Base-by-base conservation (phyloP, 176 grass and related monocot species). In the Musa itinerans region DNA sequence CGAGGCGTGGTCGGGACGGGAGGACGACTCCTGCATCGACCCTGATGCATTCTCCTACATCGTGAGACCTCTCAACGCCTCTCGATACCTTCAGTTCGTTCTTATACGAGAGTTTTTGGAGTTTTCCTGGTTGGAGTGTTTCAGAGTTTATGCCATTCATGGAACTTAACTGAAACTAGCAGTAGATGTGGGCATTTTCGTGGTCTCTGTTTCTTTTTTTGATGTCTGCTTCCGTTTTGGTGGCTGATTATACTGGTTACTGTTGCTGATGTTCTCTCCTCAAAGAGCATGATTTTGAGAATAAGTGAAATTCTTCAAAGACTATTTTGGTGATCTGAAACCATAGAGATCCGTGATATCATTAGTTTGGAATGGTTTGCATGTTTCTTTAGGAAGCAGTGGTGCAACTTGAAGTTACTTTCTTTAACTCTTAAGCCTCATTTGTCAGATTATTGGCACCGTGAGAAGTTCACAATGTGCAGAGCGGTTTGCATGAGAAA, bases 1-100 rank as follows among this genome's bases (percentile, higher is more conserved):
- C 71, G 81, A 86, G 74, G 82, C 79, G 55, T 71, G 48, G 27
- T 76, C 25, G 16, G 75, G 75, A 48, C 51, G 16, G 80, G 85
- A 80, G 69, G 88, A 89, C 43, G 82, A 89, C 79, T 72, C 84
- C 72, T 88, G 79, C 80, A 75, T 92, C 81, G 91, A 99, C 65
- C 95, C 95, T 9, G 91, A 99, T 83, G 61, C 86, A 20, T 87
- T 91, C 76, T 91, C 91, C 76, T 99, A 99, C 86, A 94, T 99
- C 80, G 95, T 99, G 83, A 94, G 95, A 78, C 68, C 65, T 69
- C 11, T 6, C 3, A 43, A 6, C 34, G 34, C 34, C 20, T n/a
- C 34, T 43, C 34, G 34, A 43, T 43, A 43, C 34, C 4, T 43
- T 16, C 8, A 54, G 16, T 52, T 51, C 23, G 15, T 17, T 14